Conservation (phyloP, 169 alveolate genomes). For the Eimeria sp. region DNA sequence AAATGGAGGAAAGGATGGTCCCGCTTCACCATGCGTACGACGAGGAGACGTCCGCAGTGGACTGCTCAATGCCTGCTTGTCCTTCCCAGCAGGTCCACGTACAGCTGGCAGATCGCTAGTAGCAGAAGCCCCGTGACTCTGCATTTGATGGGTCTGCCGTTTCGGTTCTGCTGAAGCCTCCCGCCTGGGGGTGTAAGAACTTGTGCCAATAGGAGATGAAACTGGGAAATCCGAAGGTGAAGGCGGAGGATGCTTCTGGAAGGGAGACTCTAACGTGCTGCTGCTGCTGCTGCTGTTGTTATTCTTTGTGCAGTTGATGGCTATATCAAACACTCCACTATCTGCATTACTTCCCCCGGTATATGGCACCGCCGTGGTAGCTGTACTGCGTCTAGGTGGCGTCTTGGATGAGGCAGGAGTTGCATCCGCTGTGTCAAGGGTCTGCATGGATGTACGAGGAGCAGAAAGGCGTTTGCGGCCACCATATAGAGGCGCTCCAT, state of each 20-base stretch:
- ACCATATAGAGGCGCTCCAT: background rate
- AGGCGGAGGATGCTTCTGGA: conserved; percentile 76
- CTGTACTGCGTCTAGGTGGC: conserved; percentile 45
- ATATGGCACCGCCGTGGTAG: background rate
- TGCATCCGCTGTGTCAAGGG: background rate
- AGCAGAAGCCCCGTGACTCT: background rate
- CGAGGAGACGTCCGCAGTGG: conserved; percentile 62
- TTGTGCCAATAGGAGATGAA: conserved; percentile 56
- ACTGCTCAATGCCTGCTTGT: conserved; percentile 16
- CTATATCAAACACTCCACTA: background rate
- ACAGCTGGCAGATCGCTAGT: background rate
- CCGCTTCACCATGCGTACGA: conserved; percentile 31
- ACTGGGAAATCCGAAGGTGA: conserved; percentile 75
- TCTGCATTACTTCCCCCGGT: background rate
- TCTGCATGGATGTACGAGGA: background rate
- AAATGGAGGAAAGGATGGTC: background rate
- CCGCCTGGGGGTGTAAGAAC: conserved; percentile 14
- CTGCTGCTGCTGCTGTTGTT: conserved; percentile 42
- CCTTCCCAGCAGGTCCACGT: conserved; percentile 18
- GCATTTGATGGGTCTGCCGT: conserved; percentile 1
- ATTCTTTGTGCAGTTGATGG: background rate
- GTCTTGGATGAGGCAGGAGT: background rate
- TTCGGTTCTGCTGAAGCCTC: background rate
- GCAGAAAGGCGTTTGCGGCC: conserved; percentile 69
- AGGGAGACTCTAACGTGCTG: conserved; percentile 65